Base-by-base conservation (phyloP, 441 rosid genomes). In the Euphorbia schlechtendalii region DNA sequence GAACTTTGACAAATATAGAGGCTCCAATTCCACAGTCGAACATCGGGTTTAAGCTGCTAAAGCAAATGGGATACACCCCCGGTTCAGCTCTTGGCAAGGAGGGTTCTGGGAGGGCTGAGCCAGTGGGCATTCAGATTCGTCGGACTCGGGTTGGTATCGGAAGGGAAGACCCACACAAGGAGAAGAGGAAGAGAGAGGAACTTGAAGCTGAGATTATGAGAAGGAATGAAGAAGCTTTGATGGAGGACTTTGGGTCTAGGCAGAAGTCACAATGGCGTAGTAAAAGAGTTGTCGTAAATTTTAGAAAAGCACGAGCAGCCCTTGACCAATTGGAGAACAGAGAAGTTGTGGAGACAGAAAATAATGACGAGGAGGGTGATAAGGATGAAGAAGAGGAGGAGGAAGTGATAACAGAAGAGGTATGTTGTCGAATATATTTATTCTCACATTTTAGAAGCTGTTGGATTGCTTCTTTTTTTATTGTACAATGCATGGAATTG, bases 1-100 rank as follows among this genome's bases (percentile, higher is more conserved):
- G 80, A 76, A 89, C 89, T 64, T 68, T 89, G 43, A 84, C 90
- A 24, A 87, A 77, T 15, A 83, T 87, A 24, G 96, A 84, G 45
- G 87, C 90, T 53, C 96, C 98, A 0, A 93, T 93, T 65, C 88
- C 91, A 2, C 90, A 86, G 59, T 84, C 94, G 40, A 94, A 89
- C 68, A 75, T 91, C 10, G 99, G 96, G 53, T 94, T 87, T 77
- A 91, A 89, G 84, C 73, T 94, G 76, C 77, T 94, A 62, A 83
- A 86, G 84, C 90, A 82, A 72, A 94, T 94, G 99, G 99, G 99
- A 72, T 91, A 91, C 78, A 82, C 73, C 55, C 98, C 99, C 5
- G 99, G 96, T 28, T 80, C 83, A 0, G 84, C 96, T 56, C 83
- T 94, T 70, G 96, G 99, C 46, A 91, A 86, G 80, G 84, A 87